phyloP scores from a whole-genome alignment of 352 stramenopile genomes.

The Phytophthora meadii region DNA sequence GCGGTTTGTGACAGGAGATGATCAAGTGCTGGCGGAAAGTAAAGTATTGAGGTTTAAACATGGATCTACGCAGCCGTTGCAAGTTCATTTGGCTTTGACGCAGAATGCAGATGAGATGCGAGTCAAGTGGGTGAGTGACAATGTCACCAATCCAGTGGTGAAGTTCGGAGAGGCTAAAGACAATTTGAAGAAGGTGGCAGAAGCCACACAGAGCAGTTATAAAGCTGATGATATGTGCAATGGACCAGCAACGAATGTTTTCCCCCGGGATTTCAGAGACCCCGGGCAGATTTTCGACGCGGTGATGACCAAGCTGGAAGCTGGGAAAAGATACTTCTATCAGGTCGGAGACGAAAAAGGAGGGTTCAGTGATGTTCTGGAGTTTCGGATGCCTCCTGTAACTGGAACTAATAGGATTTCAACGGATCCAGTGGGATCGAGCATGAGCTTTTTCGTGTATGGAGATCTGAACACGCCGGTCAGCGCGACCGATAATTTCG shows the following conservation, averaged over 20 bases:
- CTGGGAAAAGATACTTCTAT: slow-evolving; percentile 46
- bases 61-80: slow-evolving; percentile 50
- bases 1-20: slow-evolving; percentile 40
- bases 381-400: slow-evolving; percentile 40
- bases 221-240: slow-evolving; percentile 41
- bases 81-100: slow-evolving; percentile 50
- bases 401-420: slow-evolving; percentile 26
- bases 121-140: slow-evolving; percentile 60
- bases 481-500: slow-evolving; percentile 33
- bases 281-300: slow-evolving; percentile 54
- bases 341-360: slow-evolving; percentile 39
- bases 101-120: slow-evolving; percentile 48
- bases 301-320: slow-evolving; percentile 43
- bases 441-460: slow-evolving; percentile 78
- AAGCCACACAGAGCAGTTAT: slow-evolving; percentile 40
- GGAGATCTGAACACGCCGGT: slow-evolving; percentile 65
- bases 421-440: slow-evolving; percentile 26
- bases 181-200: slow-evolving; percentile 15
- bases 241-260: slow-evolving; percentile 24
- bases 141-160: slow-evolving; percentile 48
- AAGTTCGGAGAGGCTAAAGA: slow-evolving; percentile 37
- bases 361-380: slow-evolving; percentile 34
- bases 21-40: slow-evolving; percentile 38
- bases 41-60: slow-evolving; percentile 40
- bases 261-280: slow-evolving; percentile 33